Percentiles rank a stretch among this genome's conserved stretches.
Conservation (phyloP, 495 filamentous ascomycete genomes). For the Astrothelium subdiscretum region DNA sequence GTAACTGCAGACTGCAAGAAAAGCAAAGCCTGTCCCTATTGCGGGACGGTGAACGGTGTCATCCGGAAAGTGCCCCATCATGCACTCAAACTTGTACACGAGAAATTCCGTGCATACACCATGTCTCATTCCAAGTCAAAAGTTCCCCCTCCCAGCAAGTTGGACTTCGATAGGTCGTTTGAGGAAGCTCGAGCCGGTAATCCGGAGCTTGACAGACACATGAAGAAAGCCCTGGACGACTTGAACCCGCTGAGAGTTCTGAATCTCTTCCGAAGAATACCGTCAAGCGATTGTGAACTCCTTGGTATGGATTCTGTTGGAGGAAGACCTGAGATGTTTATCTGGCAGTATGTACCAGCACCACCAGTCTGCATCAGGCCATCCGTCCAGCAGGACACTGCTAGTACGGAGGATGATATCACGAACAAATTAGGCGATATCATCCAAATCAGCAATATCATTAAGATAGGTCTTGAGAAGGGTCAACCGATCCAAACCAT, state of each 20-base stretch:
- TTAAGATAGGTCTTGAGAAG: conserved; percentile 65
- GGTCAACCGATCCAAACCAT: conserved; percentile 76
- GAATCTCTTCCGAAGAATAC: conserved; percentile 80
- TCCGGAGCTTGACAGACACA: conserved; percentile 76
- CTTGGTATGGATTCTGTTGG: conserved; percentile 77
- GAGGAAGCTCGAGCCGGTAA: conserved; percentile 58
- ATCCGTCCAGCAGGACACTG: conserved; percentile 79
- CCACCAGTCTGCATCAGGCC: conserved; percentile 89
- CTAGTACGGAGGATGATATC: conserved; percentile 91
- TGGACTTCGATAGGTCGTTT: conserved; percentile 75
- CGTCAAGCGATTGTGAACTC: conserved; percentile 77
- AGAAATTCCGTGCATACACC: conserved; percentile 80
- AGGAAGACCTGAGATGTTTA: conserved; percentile 88
- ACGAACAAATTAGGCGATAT: conserved; percentile 93
- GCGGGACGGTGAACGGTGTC: conserved; percentile 68
- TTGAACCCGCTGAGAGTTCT: conserved; percentile 80
- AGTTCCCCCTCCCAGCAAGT: conserved; percentile 62
- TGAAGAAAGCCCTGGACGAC: conserved; percentile 86
- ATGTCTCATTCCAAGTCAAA: conserved; percentile 77
- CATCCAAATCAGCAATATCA: conserved; percentile 71
- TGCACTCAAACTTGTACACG: conserved; percentile 84
- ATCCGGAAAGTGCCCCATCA: conserved; percentile 70
- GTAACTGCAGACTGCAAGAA: conserved; percentile 84
- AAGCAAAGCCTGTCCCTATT: conserved; percentile 61
- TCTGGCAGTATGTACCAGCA: conserved; percentile 93